Conservation (phyloP, 1,284 basidiomycete species). For the Cerrena zonata region DNA sequence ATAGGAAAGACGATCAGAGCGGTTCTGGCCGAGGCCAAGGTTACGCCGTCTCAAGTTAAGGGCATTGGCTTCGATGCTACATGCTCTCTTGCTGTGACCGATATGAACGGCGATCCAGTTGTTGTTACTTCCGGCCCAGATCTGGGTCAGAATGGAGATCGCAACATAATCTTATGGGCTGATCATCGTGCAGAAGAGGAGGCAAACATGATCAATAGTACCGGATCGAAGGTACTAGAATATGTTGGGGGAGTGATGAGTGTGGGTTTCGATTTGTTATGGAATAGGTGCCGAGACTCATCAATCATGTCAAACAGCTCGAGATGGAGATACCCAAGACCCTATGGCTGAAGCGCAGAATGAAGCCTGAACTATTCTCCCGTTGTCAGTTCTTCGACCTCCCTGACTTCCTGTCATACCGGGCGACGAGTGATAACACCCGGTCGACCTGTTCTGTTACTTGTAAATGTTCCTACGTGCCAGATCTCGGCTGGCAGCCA, state of each 20-base stretch:
- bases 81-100: slow-evolving; percentile 87
- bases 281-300: neutral
- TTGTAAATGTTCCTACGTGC: slow-evolving; percentile 97
- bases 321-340: slow-evolving; percentile 98
- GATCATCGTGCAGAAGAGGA: slow-evolving; percentile 92
- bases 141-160: slow-evolving; percentile 61
- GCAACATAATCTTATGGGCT: slow-evolving; percentile 88
- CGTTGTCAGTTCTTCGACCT: slow-evolving; percentile 93
- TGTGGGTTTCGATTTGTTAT: slow-evolving; percentile 45
- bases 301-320: slow-evolving; percentile 44
- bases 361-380: slow-evolving; percentile 71
- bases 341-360: slow-evolving; percentile 90
- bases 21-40: slow-evolving; percentile 59
- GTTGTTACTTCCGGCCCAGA: slow-evolving; percentile 70
- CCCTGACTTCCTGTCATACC: slow-evolving; percentile 94
- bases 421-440: slow-evolving; percentile 73
- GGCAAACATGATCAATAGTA: slow-evolving; percentile 84
- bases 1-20: slow-evolving; percentile 68
- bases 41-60: slow-evolving; percentile 65
- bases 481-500: slow-evolving; percentile 81
- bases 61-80: slow-evolving; percentile 96
- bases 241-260: slow-evolving; percentile 98
- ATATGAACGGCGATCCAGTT: slow-evolving; percentile 70
- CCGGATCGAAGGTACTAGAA: slow-evolving; percentile 80
- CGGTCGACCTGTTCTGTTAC: slow-evolving; percentile 91